Evolutionary conservation across 106 monocot species (phyloP).

Genomic region (Chionographis japonica): DNA sequence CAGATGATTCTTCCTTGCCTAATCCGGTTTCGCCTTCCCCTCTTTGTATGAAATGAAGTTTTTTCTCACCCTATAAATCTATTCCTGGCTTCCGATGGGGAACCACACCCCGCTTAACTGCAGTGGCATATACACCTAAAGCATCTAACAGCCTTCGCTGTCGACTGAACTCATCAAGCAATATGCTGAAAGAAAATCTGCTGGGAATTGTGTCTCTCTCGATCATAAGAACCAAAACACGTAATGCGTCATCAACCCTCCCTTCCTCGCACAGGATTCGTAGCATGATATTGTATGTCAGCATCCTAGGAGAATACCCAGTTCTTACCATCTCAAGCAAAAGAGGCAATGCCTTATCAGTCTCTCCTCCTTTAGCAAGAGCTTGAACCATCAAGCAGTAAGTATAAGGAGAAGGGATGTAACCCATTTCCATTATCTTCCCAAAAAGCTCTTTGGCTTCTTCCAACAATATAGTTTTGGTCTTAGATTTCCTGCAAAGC

Average conservation of each 20-base stretch:
- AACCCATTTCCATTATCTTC: conserved; percentile 23
- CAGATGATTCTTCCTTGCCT: background rate
- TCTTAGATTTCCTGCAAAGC: conserved; percentile 45
- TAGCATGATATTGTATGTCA: conserved; percentile 61
- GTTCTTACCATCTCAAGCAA: conserved; percentile 55
- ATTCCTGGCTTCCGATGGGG: conserved; percentile 26
- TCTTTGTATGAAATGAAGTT: conserved; percentile 1
- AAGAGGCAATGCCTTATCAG: conserved; percentile 37
- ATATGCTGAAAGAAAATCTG: conserved; percentile 45
- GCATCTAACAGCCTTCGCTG: conserved; percentile 51
- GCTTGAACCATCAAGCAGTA: conserved; percentile 75
- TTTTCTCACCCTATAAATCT: background rate
- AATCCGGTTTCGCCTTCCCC: background rate
- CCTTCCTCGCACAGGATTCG: conserved; percentile 49
- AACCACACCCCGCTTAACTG: conserved; percentile 55
- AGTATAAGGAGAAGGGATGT: conserved; percentile 52
- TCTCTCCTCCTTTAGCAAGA: conserved; percentile 53
- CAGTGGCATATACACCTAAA: conserved; percentile 45
- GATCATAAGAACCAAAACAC: conserved; percentile 49
- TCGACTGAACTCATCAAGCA: conserved; percentile 44
- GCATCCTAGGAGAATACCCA: conserved; percentile 54
- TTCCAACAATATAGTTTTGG: conserved; percentile 18
- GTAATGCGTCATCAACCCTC: conserved; percentile 51
- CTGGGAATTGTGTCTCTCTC: conserved; percentile 40
- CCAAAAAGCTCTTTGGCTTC: conserved; percentile 50